A percentile compares a stretch with the other conserved stretches of the same genome.
Conservation (phyloP, 2,329 filamentous ascomycete genomes). For the Exophiala phaeomuriformis region DNA sequence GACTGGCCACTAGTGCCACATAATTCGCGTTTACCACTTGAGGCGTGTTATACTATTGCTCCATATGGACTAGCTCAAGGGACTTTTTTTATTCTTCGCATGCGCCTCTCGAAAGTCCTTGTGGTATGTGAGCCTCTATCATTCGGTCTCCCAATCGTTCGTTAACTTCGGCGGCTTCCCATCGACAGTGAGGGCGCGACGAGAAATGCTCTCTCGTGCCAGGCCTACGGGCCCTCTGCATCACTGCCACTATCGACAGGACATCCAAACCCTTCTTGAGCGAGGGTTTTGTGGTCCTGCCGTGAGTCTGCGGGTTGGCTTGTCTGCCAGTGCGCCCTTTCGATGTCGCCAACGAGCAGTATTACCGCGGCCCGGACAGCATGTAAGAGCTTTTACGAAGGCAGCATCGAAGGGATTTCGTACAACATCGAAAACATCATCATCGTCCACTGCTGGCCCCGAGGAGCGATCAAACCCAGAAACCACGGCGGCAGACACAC, state of each 20-base stretch:
- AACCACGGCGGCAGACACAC: too few relatives aligned
- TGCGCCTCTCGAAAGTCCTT: too few relatives aligned
- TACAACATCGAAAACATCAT: too few relatives aligned
- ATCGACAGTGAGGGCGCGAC: not conserved
- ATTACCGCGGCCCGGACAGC: conserved; percentile 1
- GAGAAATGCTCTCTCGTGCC: conserved; percentile 15
- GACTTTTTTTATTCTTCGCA: too few relatives aligned
- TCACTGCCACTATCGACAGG: conserved; percentile 31
- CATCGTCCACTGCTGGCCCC: too few relatives aligned
- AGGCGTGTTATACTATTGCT: too few relatives aligned
- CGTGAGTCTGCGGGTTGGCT: conserved; percentile 1
- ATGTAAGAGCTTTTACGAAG: conserved; percentile 8
- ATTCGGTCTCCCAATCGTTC: too few relatives aligned
- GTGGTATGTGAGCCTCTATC: too few relatives aligned
- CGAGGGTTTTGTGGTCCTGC: conserved; percentile 29
- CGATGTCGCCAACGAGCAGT: conserved; percentile 3
- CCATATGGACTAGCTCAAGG: too few relatives aligned
- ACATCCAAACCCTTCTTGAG: conserved; percentile 32
- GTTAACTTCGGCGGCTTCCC: not conserved
- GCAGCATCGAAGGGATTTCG: not conserved
- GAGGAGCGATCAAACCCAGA: too few relatives aligned
- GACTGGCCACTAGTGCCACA: too few relatives aligned
- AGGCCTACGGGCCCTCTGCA: conserved; percentile 21
- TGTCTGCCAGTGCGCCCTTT: conserved; percentile 3
- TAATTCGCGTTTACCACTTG: too few relatives aligned